Evolutionary conservation across 2,329 filamentous ascomycete species (phyloP).

Genomic region (Colletotrichum navitas): DNA sequence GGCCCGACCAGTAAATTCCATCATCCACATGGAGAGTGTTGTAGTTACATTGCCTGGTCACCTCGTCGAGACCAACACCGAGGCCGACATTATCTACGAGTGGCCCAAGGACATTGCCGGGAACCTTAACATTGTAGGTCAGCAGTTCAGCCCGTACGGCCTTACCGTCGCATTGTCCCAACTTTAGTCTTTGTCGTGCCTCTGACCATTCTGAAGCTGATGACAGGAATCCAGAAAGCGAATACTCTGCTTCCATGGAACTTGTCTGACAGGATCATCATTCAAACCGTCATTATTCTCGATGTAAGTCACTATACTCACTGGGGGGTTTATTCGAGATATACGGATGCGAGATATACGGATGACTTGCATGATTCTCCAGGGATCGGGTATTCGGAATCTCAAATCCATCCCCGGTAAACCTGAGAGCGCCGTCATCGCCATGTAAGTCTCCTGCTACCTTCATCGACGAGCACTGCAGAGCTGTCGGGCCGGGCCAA

Average conservation of each 20-base stretch:
- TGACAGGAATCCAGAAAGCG: slow-evolving; percentile 63
- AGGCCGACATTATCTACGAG: slow-evolving; percentile 72
- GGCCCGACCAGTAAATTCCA: slow-evolving; percentile 61
- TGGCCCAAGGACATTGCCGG: slow-evolving; percentile 69
- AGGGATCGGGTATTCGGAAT: slow-evolving; percentile 71
- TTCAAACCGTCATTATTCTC: slow-evolving; percentile 72
- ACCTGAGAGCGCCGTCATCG: slow-evolving; percentile 68
- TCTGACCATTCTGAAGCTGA: slow-evolving; percentile 71
- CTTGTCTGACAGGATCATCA: slow-evolving; percentile 63
- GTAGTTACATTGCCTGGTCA: slow-evolving; percentile 70
- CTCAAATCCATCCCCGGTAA: slow-evolving; percentile 75
- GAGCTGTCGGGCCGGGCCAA: slow-evolving; percentile 68
- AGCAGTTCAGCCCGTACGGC: slow-evolving; percentile 73
- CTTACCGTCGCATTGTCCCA: slow-evolving; percentile 67
- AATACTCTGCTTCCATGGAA: slow-evolving; percentile 73
- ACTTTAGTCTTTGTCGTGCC: slow-evolving; percentile 75
- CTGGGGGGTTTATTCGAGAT: no score
- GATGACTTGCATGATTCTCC: background rate
- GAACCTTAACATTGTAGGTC: slow-evolving; percentile 67
- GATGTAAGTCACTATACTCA: slow-evolving; percentile 57
- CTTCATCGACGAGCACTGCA: slow-evolving; percentile 24
- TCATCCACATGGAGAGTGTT: slow-evolving; percentile 73
- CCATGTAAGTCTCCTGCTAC: slow-evolving; percentile 54
- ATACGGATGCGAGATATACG: no score
- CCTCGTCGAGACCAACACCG: slow-evolving; percentile 70